Base-by-base conservation (phyloP, 2,329 filamentous ascomycete species). In the Verticillium klebahnii region DNA sequence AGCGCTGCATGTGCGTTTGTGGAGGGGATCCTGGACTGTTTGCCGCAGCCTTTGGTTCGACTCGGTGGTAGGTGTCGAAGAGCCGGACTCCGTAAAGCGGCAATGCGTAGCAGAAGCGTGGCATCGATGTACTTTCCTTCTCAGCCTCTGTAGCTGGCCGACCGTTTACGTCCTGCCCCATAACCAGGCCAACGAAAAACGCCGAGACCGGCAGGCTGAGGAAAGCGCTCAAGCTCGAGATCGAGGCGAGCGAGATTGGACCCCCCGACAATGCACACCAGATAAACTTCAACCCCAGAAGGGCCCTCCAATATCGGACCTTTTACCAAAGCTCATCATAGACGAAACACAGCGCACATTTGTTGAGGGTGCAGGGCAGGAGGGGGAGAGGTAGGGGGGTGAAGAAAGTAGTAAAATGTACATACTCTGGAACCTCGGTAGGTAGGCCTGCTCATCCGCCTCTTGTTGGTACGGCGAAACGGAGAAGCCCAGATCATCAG, bases 261-360 rank as follows among this genome's bases (percentile, higher is more conserved):
- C 45, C 19, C 5, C 5, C 45, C 45, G 19, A 52, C 4, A 8
- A 52, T 3, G 23, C 19, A 12, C n/a, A 25, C 9, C n/a, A 52
- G 45, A 19, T 11, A 5, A 5, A 25, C 45, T 52, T 19, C 15
- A 56, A 72, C 76, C 83, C 81, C 83, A 78, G 80, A 72, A 72
- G 74, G 69, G 73, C 70, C 74, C 74, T 70, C 70, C 73, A 77
- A 75, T 74, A 80, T 87, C 83, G 77, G 84, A 84, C 85, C 85
- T 87, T 87, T 87, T 87, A 87, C 85, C 85, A 85, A 74, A 71
- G 64, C 71, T 80, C 83, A 86, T 87, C 85, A 83, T 80, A 62
- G 74, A 64, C 60, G 32, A 25, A 36, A 45, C 40, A 50, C 57
- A 52, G 45, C 19, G 9, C 19, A 7, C 45, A 19, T 52, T 11